A percentile compares a stretch with the other conserved stretches of the same genome.
phyloP scores from a whole-genome alignment of 768 basidiomycete genomes.

The Serpula lacrymans region DNA sequence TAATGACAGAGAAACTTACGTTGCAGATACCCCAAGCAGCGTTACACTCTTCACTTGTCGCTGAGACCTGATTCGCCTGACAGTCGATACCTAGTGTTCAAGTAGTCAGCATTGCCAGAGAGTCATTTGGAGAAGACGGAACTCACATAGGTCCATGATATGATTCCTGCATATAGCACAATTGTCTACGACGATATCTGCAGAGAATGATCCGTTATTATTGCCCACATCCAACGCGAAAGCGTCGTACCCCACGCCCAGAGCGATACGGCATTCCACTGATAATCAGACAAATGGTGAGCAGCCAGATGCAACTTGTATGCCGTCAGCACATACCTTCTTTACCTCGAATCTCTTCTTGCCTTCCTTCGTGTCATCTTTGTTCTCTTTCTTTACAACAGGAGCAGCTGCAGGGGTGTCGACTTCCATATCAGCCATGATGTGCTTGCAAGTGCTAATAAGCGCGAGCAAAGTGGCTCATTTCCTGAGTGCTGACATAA shows the following conservation, averaged over 20 bases:
- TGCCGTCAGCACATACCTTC: conserved; percentile 60
- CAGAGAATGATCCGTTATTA: conserved; percentile 8
- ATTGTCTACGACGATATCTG: conserved; percentile 98
- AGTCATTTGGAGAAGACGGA: not conserved
- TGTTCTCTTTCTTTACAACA: conserved; percentile 40
- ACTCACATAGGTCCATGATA: conserved; percentile 98
- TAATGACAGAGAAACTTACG: conserved; percentile 37
- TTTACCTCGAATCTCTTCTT: conserved; percentile 97
- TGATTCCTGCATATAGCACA: conserved; percentile 99
- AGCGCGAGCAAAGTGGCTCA: not conserved
- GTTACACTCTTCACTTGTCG: conserved; percentile 94
- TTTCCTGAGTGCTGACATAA: not conserved
- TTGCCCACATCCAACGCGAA: not conserved
- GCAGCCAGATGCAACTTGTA: conserved; percentile 1
- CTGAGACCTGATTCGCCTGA: conserved; percentile 97
- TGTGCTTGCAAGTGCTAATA: conserved; percentile 1
- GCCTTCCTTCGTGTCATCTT: conserved; percentile 54
- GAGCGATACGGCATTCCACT: conserved; percentile 99
- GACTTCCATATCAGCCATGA: conserved; percentile 71
- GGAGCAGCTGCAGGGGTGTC: conserved; percentile 42
- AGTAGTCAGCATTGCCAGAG: conserved; percentile 6
- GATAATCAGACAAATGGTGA: conserved; percentile 5
- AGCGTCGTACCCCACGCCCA: conserved; percentile 91
- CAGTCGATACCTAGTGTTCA: conserved; percentile 89
- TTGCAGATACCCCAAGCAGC: conserved; percentile 99